Percentiles rank a stretch among this genome's conserved stretches.
Evolutionary conservation across 208 protist genomes (phyloP).

Genomic region (Acanthamoeba castellanii): DNA sequence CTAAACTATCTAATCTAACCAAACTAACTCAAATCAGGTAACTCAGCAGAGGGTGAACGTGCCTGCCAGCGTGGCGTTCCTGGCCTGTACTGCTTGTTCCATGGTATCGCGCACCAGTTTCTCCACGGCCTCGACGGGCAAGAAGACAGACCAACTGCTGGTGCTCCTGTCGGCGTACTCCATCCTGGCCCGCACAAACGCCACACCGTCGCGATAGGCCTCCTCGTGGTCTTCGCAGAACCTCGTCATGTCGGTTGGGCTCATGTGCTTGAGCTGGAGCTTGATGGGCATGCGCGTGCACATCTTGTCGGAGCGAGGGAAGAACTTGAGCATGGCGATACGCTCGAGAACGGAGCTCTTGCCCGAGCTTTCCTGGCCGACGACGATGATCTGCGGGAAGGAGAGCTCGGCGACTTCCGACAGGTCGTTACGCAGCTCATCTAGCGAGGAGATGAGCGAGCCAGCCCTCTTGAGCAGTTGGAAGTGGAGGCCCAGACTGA

Average conservation of each 20-base stretch:
- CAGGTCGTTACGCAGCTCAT: not conserved
- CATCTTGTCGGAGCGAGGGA: not conserved
- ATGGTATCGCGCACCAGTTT: not conserved
- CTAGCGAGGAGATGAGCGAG: slow-evolving; percentile 22
- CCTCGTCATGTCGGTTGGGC: not conserved
- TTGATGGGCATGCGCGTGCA: slow-evolving; percentile 67
- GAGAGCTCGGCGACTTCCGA: not conserved
- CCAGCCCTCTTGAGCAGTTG: slow-evolving; percentile 26
- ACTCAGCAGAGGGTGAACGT: not conserved
- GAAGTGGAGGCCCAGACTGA: slow-evolving; percentile 5
- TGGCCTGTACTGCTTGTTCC: not conserved
- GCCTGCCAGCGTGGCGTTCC: not conserved
- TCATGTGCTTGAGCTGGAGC: slow-evolving; percentile 29
- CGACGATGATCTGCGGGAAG: slow-evolving; percentile 57
- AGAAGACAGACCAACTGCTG: not conserved
- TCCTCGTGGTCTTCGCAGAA: not conserved
- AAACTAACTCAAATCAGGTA: not conserved
- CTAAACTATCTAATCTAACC: no score
- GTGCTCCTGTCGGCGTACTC: not conserved
- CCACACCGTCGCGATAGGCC: not conserved
- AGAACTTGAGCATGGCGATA: slow-evolving; percentile 62
- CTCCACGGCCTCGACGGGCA: not conserved
- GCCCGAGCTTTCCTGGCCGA: not conserved
- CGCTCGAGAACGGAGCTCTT: slow-evolving; percentile 36
- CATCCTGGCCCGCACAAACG: not conserved